Evolutionary conservation across 108 stramenopile genomes (phyloP), one percentile per base, ranked within the genome.

Genomic region (Fragilaria radians): DNA sequence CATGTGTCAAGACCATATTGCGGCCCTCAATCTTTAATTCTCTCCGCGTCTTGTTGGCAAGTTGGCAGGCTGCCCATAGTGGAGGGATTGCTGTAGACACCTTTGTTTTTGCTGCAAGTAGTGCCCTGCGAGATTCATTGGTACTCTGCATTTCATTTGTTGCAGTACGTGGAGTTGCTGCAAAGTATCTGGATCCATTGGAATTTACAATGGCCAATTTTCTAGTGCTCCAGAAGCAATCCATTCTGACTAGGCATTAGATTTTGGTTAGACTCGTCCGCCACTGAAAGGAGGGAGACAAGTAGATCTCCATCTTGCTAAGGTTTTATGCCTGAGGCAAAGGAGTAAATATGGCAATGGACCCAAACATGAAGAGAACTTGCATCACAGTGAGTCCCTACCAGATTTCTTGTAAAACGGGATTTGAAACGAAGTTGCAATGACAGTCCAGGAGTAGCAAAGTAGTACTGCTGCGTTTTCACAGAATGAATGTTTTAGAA

Each of bases 141-240:
- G 11, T 4, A 42, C 36, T 14, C 36, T 42, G 11, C 36, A 11
- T 14, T 7, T 42, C 36, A 42, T 11, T 42, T 42, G 14, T 42
- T 11, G 7, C 7, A 9, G 9, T 55, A 14, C 9, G 28, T 28
- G 14, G 29, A n/a, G 28, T 25, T 5, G 54, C 27, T 29, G 14
- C 28, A 9, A 31, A 21, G 7, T 9, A 25, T 51, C 42, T 54
- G 68, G 25, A 69, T 29, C 62, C 62, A 52, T 4, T 52, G 47
- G 3, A 67, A 9, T 3, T 9, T 19, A 54, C 3, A 30, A 26
- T 78, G 77, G 4, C 74, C 74, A 28, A 72, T 53, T 5, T 47
- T 36, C 7, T 46, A 61, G 46, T 80, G 79, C 65, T 65, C 66
- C 4, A 7, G 34, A 21, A 77, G 28, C 4, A 74, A 55, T 28